Evolutionary conservation across 1,284 basidiomycete species (phyloP).

Genomic region (Cystobasidium sp.): DNA sequence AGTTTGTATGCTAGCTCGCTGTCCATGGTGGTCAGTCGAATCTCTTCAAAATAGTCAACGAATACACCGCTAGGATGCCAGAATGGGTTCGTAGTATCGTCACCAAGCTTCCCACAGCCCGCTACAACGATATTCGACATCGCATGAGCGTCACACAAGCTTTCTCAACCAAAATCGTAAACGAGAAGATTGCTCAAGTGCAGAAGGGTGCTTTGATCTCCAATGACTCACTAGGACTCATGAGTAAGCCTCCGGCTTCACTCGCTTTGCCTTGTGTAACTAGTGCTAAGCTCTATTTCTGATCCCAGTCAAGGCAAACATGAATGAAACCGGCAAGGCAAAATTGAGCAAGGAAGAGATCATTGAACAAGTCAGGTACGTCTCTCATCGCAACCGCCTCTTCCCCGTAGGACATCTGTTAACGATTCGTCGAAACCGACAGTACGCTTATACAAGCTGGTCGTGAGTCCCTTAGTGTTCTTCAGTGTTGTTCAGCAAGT

Average conservation of each 20-base stretch:
- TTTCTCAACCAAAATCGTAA: conserved; percentile 17
- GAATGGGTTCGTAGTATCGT: conserved; percentile 7
- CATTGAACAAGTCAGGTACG: conserved; percentile 19
- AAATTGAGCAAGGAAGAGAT: conserved; percentile 17
- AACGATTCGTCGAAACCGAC: background rate
- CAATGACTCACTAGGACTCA: conserved; percentile 18
- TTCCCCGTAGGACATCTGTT: background rate
- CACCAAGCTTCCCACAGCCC: conserved; percentile 9
- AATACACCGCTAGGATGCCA: conserved; percentile 23
- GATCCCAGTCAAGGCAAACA: conserved; percentile 27
- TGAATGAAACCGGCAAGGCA: conserved; percentile 30
- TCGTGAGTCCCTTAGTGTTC: background rate
- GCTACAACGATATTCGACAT: conserved; percentile 13
- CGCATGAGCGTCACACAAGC: conserved; percentile 15
- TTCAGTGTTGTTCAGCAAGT: background rate
- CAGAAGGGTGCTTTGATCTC: conserved; percentile 6
- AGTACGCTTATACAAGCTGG: conserved; percentile 53
- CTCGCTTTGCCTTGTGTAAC: background rate
- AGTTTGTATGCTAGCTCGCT: background rate
- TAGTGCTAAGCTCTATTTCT: background rate
- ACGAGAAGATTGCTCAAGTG: conserved; percentile 20
- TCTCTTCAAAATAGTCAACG: conserved; percentile 23
- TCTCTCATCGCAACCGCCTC: background rate
- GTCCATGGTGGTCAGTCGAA: conserved; percentile 25
- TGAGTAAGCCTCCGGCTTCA: background rate